Base-by-base conservation (phyloP, 129 eudicot genomes). In the Gnaphalium uliginosum region DNA sequence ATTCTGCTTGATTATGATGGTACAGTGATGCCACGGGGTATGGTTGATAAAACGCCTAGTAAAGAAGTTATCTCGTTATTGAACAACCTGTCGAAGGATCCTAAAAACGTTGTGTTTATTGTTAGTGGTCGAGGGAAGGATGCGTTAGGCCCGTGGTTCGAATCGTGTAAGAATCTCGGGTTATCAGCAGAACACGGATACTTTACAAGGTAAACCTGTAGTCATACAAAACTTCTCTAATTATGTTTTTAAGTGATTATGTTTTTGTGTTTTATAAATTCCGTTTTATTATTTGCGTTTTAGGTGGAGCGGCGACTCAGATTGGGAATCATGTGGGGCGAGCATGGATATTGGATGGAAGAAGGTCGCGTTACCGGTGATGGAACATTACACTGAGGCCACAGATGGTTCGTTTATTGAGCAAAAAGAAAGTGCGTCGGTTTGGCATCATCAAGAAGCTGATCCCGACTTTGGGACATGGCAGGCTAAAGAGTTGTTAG, bases 401-500 rank as follows among this genome's bases (percentile, higher is more conserved):
- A 94, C 97, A 0, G 99, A 94, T 78, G 99, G 99, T 5, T 89
- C 99, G 3, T 88, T 59, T 32, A 94, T 94, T 54, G 99, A 94
- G 80, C 82, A 85, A 27, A 94, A 94, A 82, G 97, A 94, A 82
- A 88, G 90, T 30, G 97, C 99, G 6, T 23, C 91, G 14, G 99
- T 91, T 41, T 94, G 99, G 99, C 96, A 94, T 76, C 88, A 90
- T 84, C 90, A 84, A 68, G 96, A 89, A 79, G 93, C 99, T 3
- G 99, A 94, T 68, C 96, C 89, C 0, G 97, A 89, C 70, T 94
- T 91, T 15, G 97, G 96, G 25, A 53, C 82, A 18, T 84, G 92
- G 88, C 99, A 94, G 79, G 91, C 97, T 14, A 91, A 94, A 80
- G 99, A 94, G 83, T 88, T 94, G 59, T 82, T 87, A 39, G 99